Percentiles rank a stretch among this genome's conserved stretches.
Conservation (phyloP, 495 filamentous ascomycete genomes). For the Aspergillus asperescens region DNA sequence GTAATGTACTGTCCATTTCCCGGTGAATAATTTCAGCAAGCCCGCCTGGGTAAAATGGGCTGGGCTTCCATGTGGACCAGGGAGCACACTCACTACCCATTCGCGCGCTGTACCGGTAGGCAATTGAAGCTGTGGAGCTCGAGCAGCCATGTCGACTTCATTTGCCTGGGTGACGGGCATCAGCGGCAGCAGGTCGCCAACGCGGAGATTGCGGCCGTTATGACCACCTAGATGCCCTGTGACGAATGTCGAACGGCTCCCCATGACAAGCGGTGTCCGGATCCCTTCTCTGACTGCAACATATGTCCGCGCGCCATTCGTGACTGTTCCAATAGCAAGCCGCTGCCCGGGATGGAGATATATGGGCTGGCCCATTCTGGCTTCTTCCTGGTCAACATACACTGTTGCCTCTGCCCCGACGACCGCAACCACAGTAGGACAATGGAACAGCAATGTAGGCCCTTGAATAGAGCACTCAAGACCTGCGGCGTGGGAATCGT, state of each 20-base stretch:
- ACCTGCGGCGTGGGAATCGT: constrained; percentile 42
- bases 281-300: constrained; percentile 54
- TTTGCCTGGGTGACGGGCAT: constrained; percentile 22
- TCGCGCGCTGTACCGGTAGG: constrained; percentile 5
- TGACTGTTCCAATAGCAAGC: constrained; percentile 49
- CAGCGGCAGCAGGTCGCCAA: constrained; percentile 32
- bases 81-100: constrained; percentile 48
- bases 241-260: constrained; percentile 52
- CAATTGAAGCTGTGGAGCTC: background rate
- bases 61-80: constrained; percentile 49
- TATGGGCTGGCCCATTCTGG: constrained; percentile 49
- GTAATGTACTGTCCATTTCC: constrained; percentile 22
- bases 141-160: background rate
- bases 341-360: constrained; percentile 45
- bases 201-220: constrained; percentile 42
- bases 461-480: constrained; percentile 55
- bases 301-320: constrained; percentile 49
- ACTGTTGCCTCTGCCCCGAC: constrained; percentile 47
- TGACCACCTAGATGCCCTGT: constrained; percentile 50
- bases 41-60: constrained; percentile 36
- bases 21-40: constrained; percentile 36
- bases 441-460: constrained; percentile 50
- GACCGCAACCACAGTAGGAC: constrained; percentile 43
- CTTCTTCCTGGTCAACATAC: constrained; percentile 37
- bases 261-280: constrained; percentile 48